Evolutionary conservation across 495 filamentous ascomycete species (phyloP).

Genomic region (Thermothielavioides terrestris): DNA sequence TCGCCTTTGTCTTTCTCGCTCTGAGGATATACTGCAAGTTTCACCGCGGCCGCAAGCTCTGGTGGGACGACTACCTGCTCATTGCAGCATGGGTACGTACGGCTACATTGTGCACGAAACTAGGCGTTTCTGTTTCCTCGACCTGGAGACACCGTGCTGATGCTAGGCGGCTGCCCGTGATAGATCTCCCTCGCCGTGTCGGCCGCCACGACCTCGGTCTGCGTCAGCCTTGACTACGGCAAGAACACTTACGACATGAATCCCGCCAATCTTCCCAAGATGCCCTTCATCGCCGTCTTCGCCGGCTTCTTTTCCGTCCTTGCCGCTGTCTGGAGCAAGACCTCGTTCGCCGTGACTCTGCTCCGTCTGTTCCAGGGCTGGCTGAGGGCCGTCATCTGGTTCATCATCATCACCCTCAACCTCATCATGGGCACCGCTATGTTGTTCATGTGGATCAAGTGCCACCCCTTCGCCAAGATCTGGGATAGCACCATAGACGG

Average conservation of each 20-base stretch:
- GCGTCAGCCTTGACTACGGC: constrained; percentile 20
- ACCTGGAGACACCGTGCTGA: too few species aligned
- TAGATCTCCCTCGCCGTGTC: constrained; percentile 8
- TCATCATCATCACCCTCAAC: constrained; percentile 18
- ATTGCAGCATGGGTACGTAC: constrained; percentile 24
- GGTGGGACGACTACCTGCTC: constrained; percentile 28
- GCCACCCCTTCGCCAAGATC: constrained; percentile 12
- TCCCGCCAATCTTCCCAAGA: constrained; percentile 9
- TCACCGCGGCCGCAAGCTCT: constrained; percentile 14
- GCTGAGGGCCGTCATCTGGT: constrained; percentile 13
- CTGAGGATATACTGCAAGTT: constrained; percentile 26
- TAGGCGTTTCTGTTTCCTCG: too few species aligned
- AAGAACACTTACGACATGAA: constrained; percentile 17
- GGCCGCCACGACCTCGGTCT: constrained; percentile 16
- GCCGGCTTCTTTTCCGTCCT: constrained; percentile 21
- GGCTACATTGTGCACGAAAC: too few species aligned
- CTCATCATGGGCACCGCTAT: constrained; percentile 14
- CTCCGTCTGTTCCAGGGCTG: constrained; percentile 14
- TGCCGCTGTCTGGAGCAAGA: constrained; percentile 15
- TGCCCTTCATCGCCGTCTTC: constrained; percentile 14
- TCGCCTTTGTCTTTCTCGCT: constrained; percentile 19
- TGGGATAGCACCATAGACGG: constrained; percentile 15
- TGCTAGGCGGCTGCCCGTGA: neutral
- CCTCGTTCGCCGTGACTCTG: constrained; percentile 22
- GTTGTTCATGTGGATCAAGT: constrained; percentile 21